Percentiles rank a stretch among this genome's conserved stretches.
Conservation (phyloP, 78 protist genomes). For the Polysphondylium violaceum region DNA sequence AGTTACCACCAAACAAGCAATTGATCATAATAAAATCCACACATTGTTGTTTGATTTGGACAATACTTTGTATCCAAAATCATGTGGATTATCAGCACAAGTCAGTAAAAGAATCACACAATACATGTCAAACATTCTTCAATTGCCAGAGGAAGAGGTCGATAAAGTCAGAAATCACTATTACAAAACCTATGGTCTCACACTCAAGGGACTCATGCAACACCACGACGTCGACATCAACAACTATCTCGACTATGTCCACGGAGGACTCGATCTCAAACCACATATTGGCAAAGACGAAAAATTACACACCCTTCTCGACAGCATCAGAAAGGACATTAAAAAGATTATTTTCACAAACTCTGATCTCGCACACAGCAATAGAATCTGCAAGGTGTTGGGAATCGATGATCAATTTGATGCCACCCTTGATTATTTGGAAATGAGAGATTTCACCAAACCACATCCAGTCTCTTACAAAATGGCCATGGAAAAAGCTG, state of each 20-base stretch:
- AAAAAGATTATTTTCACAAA: conserved; percentile 49
- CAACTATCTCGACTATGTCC: conserved; percentile 63
- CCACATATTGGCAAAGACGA: conserved; percentile 15
- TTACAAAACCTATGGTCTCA: conserved; percentile 66
- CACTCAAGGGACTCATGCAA: conserved; percentile 63
- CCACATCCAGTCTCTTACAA: conserved; percentile 72
- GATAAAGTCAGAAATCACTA: conserved; percentile 59
- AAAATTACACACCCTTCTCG: neutral
- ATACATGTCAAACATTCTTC: conserved; percentile 11
- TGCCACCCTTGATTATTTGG: conserved; percentile 54
- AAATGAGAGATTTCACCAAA: conserved; percentile 50
- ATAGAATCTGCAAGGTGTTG: conserved; percentile 40
- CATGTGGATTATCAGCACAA: conserved; percentile 63
- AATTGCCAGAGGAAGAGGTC: conserved; percentile 46
- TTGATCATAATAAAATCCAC: conserved; percentile 22
- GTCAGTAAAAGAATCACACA: conserved; percentile 43
- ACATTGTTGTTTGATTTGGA: conserved; percentile 79
- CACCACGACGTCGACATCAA: conserved; percentile 42
- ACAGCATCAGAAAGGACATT: neutral
- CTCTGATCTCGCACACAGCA: conserved; percentile 61
- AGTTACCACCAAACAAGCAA: neutral
- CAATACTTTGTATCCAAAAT: conserved; percentile 73
- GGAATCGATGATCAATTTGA: conserved; percentile 34
- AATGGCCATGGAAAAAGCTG: conserved; percentile 77
- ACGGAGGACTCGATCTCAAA: conserved; percentile 68